Percentiles rank a stretch among this genome's conserved stretches.
Conservation (phyloP, 192 early-diverging fungal species). For the Nowakowskiella sp. region DNA sequence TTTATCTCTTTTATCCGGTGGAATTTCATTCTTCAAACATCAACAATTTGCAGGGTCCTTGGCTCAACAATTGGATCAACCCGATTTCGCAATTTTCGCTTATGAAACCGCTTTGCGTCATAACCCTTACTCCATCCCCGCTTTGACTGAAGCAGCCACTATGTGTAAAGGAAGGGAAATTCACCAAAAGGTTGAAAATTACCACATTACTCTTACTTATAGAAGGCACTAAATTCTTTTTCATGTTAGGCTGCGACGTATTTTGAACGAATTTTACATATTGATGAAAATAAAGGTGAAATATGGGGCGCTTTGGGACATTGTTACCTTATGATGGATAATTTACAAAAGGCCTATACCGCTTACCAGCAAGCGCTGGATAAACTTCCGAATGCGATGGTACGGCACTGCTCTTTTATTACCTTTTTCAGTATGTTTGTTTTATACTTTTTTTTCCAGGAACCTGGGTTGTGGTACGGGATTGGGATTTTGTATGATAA, state of each 20-base stretch:
- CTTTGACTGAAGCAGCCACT: constrained; percentile 72
- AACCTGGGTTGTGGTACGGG: constrained; percentile 98
- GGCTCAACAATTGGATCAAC: constrained; percentile 64
- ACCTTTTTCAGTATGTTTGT: background rate
- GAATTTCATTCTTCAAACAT: background rate
- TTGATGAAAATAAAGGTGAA: constrained; percentile 82
- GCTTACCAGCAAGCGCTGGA: constrained; percentile 96
- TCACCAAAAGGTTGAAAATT: constrained; percentile 50
- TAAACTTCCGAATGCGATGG: constrained; percentile 82
- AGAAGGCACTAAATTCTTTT: background rate
- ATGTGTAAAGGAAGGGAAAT: constrained; percentile 77
- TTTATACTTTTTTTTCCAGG: constrained; percentile 39
- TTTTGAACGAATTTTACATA: constrained; percentile 78
- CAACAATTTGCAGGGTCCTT: constrained; percentile 59
- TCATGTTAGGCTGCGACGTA: constrained; percentile 78
- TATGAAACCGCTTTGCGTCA: constrained; percentile 88
- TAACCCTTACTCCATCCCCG: constrained; percentile 82
- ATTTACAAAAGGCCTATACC: constrained; percentile 87
- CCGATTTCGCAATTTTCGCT: constrained; percentile 72
- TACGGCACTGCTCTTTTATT: constrained; percentile 20
- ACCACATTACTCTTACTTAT: constrained; percentile 4
- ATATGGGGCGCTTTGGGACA: constrained; percentile 93
- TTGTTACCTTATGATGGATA: constrained; percentile 93
- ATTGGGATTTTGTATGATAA: constrained; percentile 97
- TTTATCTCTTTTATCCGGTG: constrained; percentile 12